Evolutionary conservation across 2,329 filamentous ascomycete genomes (phyloP).

Genomic region (Clonostachys rosea): DNA sequence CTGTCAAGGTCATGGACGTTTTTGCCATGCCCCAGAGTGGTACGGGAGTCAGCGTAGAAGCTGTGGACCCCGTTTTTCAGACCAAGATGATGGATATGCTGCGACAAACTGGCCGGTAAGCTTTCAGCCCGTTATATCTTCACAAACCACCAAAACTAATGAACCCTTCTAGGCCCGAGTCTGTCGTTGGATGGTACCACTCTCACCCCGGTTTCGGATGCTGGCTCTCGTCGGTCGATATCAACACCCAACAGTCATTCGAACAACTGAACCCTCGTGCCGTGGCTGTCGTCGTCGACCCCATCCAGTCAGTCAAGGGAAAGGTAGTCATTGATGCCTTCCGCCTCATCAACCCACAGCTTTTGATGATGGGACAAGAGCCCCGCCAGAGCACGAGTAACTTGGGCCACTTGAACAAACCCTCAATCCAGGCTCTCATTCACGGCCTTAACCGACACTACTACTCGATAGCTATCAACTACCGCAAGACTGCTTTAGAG

Average conservation of each 20-base stretch:
- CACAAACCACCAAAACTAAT: too few relatives aligned
- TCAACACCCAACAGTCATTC: slow-evolving; percentile 99
- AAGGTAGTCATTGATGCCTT: slow-evolving; percentile 99
- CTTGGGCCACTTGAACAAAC: slow-evolving; percentile 96
- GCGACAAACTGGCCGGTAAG: slow-evolving; percentile 88
- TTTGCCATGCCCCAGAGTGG: slow-evolving; percentile 99
- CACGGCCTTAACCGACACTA: slow-evolving; percentile 98
- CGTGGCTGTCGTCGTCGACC: slow-evolving; percentile 96
- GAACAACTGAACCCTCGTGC: slow-evolving; percentile 96
- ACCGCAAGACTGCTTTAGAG: slow-evolving; percentile 93
- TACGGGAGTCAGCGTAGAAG: slow-evolving; percentile 96
- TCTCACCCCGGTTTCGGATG: slow-evolving; percentile 98
- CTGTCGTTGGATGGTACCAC: slow-evolving; percentile 99
- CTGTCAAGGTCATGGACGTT: slow-evolving; percentile 94
- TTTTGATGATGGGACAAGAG: slow-evolving; percentile 96
- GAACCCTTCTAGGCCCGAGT: slow-evolving; percentile 66
- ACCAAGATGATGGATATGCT: slow-evolving; percentile 99
- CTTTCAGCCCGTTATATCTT: neutral
- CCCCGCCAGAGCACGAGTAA: slow-evolving; percentile 97
- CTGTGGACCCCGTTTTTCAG: slow-evolving; percentile 97
- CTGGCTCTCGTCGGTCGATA: slow-evolving; percentile 98
- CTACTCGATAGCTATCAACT: slow-evolving; percentile 98
- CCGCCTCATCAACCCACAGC: slow-evolving; percentile 96
- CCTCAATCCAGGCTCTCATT: slow-evolving; percentile 98
- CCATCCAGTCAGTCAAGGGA: slow-evolving; percentile 98